These are phyloP conservation scores for Penicillium verrucosum DNA, from an alignment of 2,329 filamentous ascomycete species.

Conservation along the genomic window DNA sequence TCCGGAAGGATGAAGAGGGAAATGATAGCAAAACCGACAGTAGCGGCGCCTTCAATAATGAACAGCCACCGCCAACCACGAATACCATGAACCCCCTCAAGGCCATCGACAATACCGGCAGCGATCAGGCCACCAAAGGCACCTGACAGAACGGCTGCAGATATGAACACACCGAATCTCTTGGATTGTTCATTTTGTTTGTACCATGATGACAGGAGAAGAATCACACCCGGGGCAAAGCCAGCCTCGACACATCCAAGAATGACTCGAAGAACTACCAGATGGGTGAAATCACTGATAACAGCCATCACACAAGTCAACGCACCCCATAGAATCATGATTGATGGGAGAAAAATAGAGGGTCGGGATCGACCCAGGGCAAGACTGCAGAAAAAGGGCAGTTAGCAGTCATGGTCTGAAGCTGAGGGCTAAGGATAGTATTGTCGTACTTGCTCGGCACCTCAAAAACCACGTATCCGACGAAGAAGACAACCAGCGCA, in stretches of 20 bases:
- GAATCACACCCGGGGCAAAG: conserved; percentile 25
- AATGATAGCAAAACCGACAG: conserved; percentile 45
- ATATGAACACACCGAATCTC: conserved; percentile 57
- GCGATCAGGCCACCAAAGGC: conserved; percentile 53
- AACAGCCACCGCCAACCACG: conserved; percentile 55
- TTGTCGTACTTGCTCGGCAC: conserved; percentile 48
- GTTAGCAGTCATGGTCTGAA: background rate
- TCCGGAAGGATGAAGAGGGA: conserved; percentile 49
- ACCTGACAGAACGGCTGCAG: conserved; percentile 56
- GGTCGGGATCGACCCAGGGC: conserved; percentile 50
- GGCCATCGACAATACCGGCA: conserved; percentile 47
- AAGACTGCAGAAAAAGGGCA: conserved; percentile 24
- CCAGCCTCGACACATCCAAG: conserved; percentile 26
- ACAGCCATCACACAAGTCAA: conserved; percentile 52
- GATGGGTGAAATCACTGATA: conserved; percentile 47
- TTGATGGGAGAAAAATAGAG: conserved; percentile 49
- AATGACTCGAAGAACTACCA: conserved; percentile 44
- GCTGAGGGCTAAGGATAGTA: background rate
- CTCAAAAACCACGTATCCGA: conserved; percentile 53
- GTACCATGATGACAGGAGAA: conserved; percentile 57
- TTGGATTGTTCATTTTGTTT: conserved; percentile 56
- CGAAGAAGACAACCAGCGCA: conserved; percentile 54
- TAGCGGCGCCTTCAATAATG: conserved; percentile 45
- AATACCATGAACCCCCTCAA: conserved; percentile 47
- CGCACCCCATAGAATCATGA: conserved; percentile 55